Evolutionary conservation across 2,329 filamentous ascomycete genomes (phyloP), one percentile per base, ranked within the genome.

Genomic region (Apiospora hydei): DNA sequence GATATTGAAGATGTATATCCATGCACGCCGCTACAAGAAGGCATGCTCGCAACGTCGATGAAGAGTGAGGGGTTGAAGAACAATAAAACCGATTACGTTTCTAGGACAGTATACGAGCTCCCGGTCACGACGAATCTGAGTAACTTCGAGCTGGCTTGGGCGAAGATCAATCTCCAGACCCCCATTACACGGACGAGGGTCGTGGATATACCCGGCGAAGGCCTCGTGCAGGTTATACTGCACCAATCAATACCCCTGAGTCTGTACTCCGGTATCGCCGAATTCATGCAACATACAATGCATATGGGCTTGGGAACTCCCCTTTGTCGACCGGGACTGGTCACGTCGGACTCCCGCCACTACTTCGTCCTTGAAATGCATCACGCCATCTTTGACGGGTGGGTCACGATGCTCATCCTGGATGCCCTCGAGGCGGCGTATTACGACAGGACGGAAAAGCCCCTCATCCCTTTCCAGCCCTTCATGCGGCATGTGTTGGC

Each of bases 11-110:
- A 71, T 21, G 46, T 69, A 0, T 71, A 69, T 21, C 67, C 67
- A 3, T 71, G 67, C 30, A 69, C 67, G n/a, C 49, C 49, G 21
- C 68, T 71, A 6, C 67, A 71, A 41, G 67, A 71, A 26, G 70
- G 70, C 30, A 26, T 71, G 24, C 26, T 71, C 11, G 70, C 70
- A 6, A 46, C 53, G 5, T 46, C 70, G 4, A 30, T 49, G 1
- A 69, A 57, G 34, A 24, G 14, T 13, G 34, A 43, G 13, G 61
- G 34, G 24, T 24, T 38, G 21, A 6, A 10, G 16, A 21, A 11
- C 34, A 4, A 43, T 21, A 41, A 7, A 10, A 5, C 61, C 61
- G 61, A 67, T 10, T 67, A 67, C 18, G 30, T 67, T 26, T 67
- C 61, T 21, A 67, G 38, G 18, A 24, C 34, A 0, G 61, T 24